These are phyloP conservation scores for Sphagnurus paluster DNA, from an alignment of 1,284 basidiomycete species.

Conservation along the genomic window DNA sequence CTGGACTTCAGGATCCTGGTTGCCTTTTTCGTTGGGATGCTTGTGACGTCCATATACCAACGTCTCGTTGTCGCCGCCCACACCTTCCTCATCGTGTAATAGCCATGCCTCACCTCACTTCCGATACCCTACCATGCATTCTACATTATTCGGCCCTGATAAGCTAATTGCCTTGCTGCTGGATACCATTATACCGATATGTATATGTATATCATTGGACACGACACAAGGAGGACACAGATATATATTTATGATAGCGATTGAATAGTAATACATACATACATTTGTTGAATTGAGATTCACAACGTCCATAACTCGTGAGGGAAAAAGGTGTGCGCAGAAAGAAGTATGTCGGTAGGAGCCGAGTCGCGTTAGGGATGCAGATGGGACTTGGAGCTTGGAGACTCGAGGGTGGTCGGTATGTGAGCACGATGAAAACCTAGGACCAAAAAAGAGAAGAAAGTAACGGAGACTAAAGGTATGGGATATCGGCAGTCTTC, in stretches of 20 bases:
- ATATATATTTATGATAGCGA: conserved; percentile 10
- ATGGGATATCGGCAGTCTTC: conserved; percentile 10
- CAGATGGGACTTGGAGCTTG: conserved; percentile 6
- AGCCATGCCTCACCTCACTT: not conserved
- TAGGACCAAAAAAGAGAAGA: conserved; percentile 6
- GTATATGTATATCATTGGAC: conserved; percentile 1
- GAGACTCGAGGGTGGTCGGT: conserved; percentile 9
- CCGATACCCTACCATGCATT: not conserved
- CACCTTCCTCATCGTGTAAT: conserved; percentile 11
- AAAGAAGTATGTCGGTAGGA: not conserved
- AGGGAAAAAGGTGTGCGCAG: not conserved
- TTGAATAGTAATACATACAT: conserved; percentile 26
- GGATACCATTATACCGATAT: conserved; percentile 8
- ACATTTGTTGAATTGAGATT: conserved; percentile 18
- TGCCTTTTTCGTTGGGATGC: conserved; percentile 20
- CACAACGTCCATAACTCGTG: conserved; percentile 14
- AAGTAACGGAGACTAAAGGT: conserved; percentile 8
- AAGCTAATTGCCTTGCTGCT: conserved; percentile 1
- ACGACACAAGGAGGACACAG: not conserved
- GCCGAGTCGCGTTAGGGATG: not conserved
- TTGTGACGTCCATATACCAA: conserved; percentile 16
- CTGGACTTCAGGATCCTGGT: conserved; percentile 16
- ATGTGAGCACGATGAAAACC: conserved; percentile 2
- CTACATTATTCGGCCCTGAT: not conserved
- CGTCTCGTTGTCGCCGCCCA: conserved; percentile 13